Base-by-base conservation (phyloP, 2,329 filamentous ascomycete species). In the Botrytis byssoidea region DNA sequence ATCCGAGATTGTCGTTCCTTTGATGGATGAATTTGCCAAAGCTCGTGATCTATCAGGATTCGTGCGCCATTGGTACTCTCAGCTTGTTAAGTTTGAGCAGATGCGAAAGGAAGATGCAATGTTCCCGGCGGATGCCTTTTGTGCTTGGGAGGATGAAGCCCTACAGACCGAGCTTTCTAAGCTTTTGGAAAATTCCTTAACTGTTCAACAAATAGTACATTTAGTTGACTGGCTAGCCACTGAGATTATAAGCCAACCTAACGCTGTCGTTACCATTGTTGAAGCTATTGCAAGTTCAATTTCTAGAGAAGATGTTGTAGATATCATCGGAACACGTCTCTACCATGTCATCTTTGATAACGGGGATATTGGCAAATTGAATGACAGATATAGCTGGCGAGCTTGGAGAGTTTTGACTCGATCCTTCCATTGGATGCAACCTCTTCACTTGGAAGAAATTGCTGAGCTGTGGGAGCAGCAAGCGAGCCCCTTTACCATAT, bases 31-130 rank as follows among this genome's bases (percentile, higher is more conserved):
- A n/a, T 85, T 84, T 74, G 77, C 81, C 29, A 82, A 81, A 74
- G 80, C 82, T 57, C 81, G 84, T 73, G 81, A 85, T 74, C 76
- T 85, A 7, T 77, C 80, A 32, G 82, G 81, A 2, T 85, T 85
- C 68, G 76, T 84, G 32, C 79, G 77, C 16, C 81, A 81, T 71
- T 85, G 83, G 84, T 81, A 80, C 74, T 67, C 72, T 37, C 78
- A 81, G 65, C 75, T 81, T 40, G 76, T 78, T 51, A 73, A 74
- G 42, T 79, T 77, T 71, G 78, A 79, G 61, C 77, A 75, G 57
- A 74, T 82, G 51, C 76, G 77, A 35, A 74, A 78, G 72, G 70
- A 73, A 22, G 46, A 51, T 18, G 63, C 59, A 29, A 37, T 65
- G 22, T 71, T 63, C 22, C 42, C 64, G 3, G 44, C 68, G 46